These are phyloP conservation scores for Pinguiococcus pyrenoidosus DNA, from an alignment of 108 stramenopile species.

Conservation along the genomic window DNA sequence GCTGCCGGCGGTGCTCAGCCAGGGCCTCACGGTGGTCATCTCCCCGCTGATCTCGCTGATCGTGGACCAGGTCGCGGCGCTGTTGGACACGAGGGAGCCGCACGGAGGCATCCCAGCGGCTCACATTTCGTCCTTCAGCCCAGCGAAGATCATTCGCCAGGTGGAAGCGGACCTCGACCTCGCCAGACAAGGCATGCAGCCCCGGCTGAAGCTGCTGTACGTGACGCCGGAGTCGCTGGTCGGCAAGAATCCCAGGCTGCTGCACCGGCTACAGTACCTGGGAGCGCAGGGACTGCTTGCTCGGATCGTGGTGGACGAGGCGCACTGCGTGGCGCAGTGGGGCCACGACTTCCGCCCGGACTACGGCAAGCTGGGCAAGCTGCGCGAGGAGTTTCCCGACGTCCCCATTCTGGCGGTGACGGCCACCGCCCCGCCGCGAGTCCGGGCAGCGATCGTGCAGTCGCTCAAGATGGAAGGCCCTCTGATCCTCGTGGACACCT, in stretches of 20 bases:
- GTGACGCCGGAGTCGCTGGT: conserved; percentile 73
- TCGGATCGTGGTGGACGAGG: conserved; percentile 96
- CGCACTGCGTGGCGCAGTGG: conserved; percentile 80
- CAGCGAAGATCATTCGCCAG: conserved; percentile 55
- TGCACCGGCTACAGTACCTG: conserved; percentile 51
- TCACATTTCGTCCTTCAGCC: conserved; percentile 97
- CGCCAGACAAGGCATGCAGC: conserved; percentile 4
- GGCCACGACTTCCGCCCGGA: conserved; percentile 81
- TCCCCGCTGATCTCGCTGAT: conserved; percentile 87
- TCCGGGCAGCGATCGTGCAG: conserved; percentile 64
- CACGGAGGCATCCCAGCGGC: conserved; percentile 77
- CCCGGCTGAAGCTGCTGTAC: conserved; percentile 55
- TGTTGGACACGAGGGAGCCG: background rate
- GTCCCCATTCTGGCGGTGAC: conserved; percentile 89
- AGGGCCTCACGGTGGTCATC: conserved; percentile 69
- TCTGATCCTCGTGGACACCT: conserved; percentile 45
- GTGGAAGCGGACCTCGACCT: conserved; percentile 11
- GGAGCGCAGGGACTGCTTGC: conserved; percentile 52
- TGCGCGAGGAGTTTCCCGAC: conserved; percentile 65
- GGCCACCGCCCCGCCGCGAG: conserved; percentile 83
- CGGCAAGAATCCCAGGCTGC: too few relatives aligned
- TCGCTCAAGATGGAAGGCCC: conserved; percentile 50
- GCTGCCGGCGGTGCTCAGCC: conserved; percentile 38
- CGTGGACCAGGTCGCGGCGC: conserved; percentile 76
- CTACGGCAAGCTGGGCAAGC: conserved; percentile 56